A percentile compares a stretch with the other conserved stretches of the same genome.
Conservation (phyloP, 2,329 filamentous ascomycete genomes). For the Fusarium domesticum region DNA sequence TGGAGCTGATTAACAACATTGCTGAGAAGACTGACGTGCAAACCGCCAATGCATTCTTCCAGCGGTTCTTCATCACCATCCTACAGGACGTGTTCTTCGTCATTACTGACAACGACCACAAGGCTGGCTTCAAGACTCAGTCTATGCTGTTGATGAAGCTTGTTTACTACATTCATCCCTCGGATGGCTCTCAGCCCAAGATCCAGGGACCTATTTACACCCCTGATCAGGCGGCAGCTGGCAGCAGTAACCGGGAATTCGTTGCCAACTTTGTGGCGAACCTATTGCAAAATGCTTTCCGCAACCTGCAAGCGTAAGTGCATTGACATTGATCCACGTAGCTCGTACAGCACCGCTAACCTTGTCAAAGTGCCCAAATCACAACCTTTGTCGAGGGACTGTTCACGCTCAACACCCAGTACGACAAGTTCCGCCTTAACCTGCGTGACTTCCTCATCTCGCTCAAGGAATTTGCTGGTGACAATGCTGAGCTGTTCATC, state of each 20-base stretch:
- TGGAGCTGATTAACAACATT: constrained; percentile 96
- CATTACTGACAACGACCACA: constrained; percentile 94
- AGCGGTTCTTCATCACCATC: constrained; percentile 93
- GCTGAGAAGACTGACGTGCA: constrained; percentile 82
- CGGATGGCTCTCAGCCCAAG: constrained; percentile 68
- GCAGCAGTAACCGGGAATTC: constrained; percentile 89
- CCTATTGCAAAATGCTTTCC: constrained; percentile 84
- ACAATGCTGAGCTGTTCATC: constrained; percentile 89
- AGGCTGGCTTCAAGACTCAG: constrained; percentile 98
- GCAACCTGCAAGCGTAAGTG: constrained; percentile 83
- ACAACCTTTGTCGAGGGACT: constrained; percentile 84
- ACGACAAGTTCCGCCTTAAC: constrained; percentile 92
- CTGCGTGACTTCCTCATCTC: constrained; percentile 96
- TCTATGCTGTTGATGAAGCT: constrained; percentile 90
- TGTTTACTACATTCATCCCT: constrained; percentile 88
- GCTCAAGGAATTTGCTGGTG: constrained; percentile 92
- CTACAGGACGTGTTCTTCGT: constrained; percentile 98
- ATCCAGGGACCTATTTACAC: constrained; percentile 90
- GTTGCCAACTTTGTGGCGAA: constrained; percentile 82
- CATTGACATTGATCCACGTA: too few relatives aligned
- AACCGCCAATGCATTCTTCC: constrained; percentile 94
- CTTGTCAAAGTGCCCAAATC: constrained; percentile 68
- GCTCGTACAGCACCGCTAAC: constrained; percentile 34
- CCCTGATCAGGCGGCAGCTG: constrained; percentile 74
- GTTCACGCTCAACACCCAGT: constrained; percentile 82